Evolutionary conservation across 257 asterid genomes (phyloP), one percentile per base, ranked within the genome.

Genomic region (Voacanga thouarsii): DNA sequence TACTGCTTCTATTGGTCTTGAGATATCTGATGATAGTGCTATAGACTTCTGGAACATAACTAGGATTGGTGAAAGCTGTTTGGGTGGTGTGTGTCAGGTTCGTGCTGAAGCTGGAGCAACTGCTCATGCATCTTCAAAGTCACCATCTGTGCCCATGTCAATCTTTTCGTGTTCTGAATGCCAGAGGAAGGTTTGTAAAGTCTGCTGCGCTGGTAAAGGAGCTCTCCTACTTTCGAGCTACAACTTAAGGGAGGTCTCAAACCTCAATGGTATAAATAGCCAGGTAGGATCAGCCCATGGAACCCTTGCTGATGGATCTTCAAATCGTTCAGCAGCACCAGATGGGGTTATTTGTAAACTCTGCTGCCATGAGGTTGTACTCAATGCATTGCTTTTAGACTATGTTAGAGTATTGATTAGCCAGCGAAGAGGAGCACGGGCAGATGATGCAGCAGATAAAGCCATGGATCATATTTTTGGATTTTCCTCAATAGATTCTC

Each of bases 181-280:
- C 85, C 86, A 88, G 77, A 88, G 89, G 82, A 91, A 63, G 83
- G 97, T 87, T 77, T 95, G 98, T 84, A 88, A 86, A 83, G 90
- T 92, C 84, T 95, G 97, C 84, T 95, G 92, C 79, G 99, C 97
- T 3, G 99, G 99, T 67, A 89, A 86, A 84, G 98, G 97, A 77
- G 97, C 96, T 80, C 88, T 88, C 72, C 83, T 93, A 75, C 88
- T 95, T 71, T 85, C 89, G 67, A 70, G 85, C 51, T 83, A 53
- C 72, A 89, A 84, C 84, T 83, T 94, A 7, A 86, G 82, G 84
- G 95, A 93, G 85, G 81, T 72, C 78, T 82, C 91, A 56, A 85
- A 86, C 78, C 80, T 83, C 83, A 85, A 89, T 82, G 89, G 90
- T 51, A 26, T 78, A 77, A 85, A 78, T 79, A 86, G 80, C 82